Evolutionary conservation across 2,329 filamentous ascomycete species (phyloP).

Genomic region (Trichoderma atroviride): DNA sequence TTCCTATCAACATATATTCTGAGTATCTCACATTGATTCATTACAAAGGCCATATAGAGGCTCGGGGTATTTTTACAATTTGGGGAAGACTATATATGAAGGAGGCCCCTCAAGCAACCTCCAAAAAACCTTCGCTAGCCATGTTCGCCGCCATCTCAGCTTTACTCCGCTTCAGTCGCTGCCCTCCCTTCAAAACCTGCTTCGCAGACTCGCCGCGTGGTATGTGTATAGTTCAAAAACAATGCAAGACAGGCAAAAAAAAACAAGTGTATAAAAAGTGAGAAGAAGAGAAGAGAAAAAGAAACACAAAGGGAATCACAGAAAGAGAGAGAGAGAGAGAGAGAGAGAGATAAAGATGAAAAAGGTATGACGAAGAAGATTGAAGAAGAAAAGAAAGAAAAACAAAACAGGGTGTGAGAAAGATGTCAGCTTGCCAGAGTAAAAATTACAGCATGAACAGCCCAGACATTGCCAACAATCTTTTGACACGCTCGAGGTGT

Average conservation of each 20-base stretch:
- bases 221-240: slow-evolving; percentile 41
- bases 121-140: slow-evolving; percentile 34
- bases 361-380: neutral
- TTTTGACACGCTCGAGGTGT: slow-evolving; percentile 11
- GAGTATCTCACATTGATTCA: slow-evolving; percentile 26
- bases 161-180: slow-evolving; percentile 25
- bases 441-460: slow-evolving; percentile 14
- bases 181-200: slow-evolving; percentile 33
- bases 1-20: slow-evolving; percentile 20
- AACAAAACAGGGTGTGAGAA: slow-evolving; percentile 21
- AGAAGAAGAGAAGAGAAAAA: neutral
- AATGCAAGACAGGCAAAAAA: slow-evolving; percentile 28
- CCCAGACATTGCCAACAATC: slow-evolving; percentile 7
- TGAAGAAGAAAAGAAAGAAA: neutral
- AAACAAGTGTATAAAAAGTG: slow-evolving; percentile 22
- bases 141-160: slow-evolving; percentile 36
- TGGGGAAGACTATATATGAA: slow-evolving; percentile 40
- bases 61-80: slow-evolving; percentile 37
- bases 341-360: slow-evolving; percentile 29
- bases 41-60: slow-evolving; percentile 28
- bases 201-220: slow-evolving; percentile 40
- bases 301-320: slow-evolving; percentile 34
- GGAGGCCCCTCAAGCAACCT: slow-evolving; percentile 33
- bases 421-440: slow-evolving; percentile 22
- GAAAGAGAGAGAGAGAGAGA: slow-evolving; percentile 8